phyloP scores from a whole-genome alignment of 1,284 basidiomycete genomes.

The Inonotus hispidus region DNA sequence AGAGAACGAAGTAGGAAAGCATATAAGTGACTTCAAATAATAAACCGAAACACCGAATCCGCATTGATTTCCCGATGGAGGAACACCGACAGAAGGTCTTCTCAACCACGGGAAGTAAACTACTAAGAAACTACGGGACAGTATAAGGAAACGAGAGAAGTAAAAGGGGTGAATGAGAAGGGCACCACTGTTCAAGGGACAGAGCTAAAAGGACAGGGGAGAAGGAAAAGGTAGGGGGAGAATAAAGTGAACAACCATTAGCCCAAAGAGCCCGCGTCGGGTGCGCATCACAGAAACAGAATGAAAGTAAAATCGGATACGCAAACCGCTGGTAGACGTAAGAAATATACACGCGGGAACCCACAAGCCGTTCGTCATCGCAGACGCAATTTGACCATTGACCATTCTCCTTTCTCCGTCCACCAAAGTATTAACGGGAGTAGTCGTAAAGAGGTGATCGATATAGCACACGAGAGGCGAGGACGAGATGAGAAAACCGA shows the following conservation, averaged over 20 bases:
- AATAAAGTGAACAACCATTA: conserved; percentile 54
- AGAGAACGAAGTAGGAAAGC: neutral
- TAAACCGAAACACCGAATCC: neutral
- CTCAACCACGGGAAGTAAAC: neutral
- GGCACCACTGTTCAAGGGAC: neutral
- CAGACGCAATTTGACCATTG: neutral
- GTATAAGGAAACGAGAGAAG: neutral
- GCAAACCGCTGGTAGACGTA: conserved; percentile 17
- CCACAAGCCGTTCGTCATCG: conserved; percentile 17
- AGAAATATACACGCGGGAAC: conserved; percentile 8
- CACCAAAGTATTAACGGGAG: conserved; percentile 23
- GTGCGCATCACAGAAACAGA: conserved; percentile 1
- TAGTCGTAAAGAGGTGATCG: conserved; percentile 18
- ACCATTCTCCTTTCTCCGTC: conserved; percentile 35
- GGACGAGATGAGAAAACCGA: neutral
- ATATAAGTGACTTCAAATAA: conserved; percentile 15
- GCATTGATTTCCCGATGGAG: neutral
- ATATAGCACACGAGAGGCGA: conserved; percentile 19
- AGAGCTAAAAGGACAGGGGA: conserved; percentile 7
- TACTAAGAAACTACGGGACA: conserved; percentile 9
- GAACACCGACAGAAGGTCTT: neutral
- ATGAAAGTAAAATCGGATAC: conserved; percentile 17
- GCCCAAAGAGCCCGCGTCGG: conserved; percentile 41
- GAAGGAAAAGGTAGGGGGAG: conserved; percentile 34
- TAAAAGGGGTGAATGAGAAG: neutral